Base-by-base conservation (phyloP, 1,284 basidiomycete species). In the Amylostereum chailletii region DNA sequence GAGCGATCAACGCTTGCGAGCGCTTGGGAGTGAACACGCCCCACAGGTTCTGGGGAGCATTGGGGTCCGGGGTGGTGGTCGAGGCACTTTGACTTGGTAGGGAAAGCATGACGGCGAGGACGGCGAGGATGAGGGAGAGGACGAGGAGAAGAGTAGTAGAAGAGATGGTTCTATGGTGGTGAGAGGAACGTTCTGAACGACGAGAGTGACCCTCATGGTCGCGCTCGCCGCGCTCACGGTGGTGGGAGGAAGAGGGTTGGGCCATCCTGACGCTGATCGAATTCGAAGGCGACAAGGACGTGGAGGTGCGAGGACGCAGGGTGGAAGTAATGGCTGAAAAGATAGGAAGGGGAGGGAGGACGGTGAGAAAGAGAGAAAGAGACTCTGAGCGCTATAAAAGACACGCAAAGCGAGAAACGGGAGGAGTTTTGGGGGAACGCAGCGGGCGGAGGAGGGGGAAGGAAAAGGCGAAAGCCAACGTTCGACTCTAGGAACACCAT, bases 101-200 rank as follows among this genome's bases (percentile, higher is more conserved):
- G 2, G 88, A 89, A 11, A 90, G 78, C 86, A 90, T 89, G 57
- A 90, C 80, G 2, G 88, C 86, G 29, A 90, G 74, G 30, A 90
- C 85, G 29, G 86, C 87, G 19, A 90, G 73, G 46, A 90, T 79
- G 42, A 90, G 81, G 10, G 87, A 90, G 47, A 90, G 76, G 44
- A 90, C 85, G 38, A 90, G 80, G 50, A 90, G 77, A 42, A 90
- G 79, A 6, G 88, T 90, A 0, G 87, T 90, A n/a, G 86, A 90
- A 5, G 88, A 90, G 55, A 90, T 89, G 48, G 87, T 90, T 51
- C 88, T 75, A 58, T 86, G 83, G 55, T 88, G 86, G 61, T 86
- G 85, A 45, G 81, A 76, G 38, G 77, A 76, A 46, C 75, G 74
- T 52, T 54, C 55, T 7, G 56, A 57, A 40, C 56, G 55, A 34